Evolutionary conservation across 768 basidiomycete genomes (phyloP).

Genomic region (Suillus spraguei): DNA sequence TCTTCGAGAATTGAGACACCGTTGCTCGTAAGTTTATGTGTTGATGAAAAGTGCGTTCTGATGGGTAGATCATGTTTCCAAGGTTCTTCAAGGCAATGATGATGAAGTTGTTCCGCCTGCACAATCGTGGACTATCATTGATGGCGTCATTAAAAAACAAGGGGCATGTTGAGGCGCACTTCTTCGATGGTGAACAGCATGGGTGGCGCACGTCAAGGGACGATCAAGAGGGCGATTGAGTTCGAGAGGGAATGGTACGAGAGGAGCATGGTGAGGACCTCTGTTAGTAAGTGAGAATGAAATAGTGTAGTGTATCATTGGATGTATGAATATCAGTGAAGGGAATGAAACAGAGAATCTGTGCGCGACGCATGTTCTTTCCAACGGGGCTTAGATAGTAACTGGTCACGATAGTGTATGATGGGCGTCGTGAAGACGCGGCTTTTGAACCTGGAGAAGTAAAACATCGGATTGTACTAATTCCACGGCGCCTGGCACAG

Average conservation of each 20-base stretch:
- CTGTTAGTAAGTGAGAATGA: neutral
- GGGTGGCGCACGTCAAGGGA: constrained; percentile 40
- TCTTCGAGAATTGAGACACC: constrained; percentile 64
- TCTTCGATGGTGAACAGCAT: constrained; percentile 48
- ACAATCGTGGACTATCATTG: constrained; percentile 43
- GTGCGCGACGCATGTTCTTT: neutral
- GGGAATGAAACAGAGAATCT: neutral
- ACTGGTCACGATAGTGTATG: neutral
- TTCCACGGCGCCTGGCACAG: no score
- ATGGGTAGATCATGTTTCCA: constrained; percentile 14
- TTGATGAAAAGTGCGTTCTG: constrained; percentile 35
- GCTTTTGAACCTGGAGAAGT: neutral
- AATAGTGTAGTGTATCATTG: neutral
- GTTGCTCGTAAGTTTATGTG: constrained; percentile 52
- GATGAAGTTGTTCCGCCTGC: constrained; percentile 69
- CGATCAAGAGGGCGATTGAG: constrained; percentile 37
- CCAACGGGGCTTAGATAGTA: no score
- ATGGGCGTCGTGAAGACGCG: neutral
- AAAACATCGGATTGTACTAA: neutral
- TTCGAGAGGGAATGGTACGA: constrained; percentile 41
- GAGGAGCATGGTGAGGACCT: constrained; percentile 11
- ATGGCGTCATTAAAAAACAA: constrained; percentile 2
- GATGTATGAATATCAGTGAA: neutral
- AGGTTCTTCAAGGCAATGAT: constrained; percentile 67
- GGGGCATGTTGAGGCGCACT: constrained; percentile 34